Percentiles rank a stretch among this genome's conserved stretches.
phyloP scores from a whole-genome alignment of 768 basidiomycete genomes.

The Tricholoma furcatifolium region DNA sequence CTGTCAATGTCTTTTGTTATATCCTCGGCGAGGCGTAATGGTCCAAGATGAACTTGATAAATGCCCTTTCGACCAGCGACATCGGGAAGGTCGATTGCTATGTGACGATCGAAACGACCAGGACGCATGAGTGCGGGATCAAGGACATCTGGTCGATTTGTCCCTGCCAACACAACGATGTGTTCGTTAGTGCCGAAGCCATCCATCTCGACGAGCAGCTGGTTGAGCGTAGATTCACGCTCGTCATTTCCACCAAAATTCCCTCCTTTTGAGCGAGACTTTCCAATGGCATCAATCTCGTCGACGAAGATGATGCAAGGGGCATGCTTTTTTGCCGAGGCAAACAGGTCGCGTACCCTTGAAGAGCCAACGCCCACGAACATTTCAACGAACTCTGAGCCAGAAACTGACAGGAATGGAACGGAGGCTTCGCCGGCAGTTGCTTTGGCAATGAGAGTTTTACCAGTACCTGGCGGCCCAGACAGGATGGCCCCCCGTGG shows the following conservation, averaged over 20 bases:
- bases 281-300: constrained; percentile 99
- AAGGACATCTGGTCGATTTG: constrained; percentile 95
- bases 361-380: constrained; percentile 99
- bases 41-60: constrained; percentile 87
- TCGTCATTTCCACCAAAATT: constrained; percentile 87
- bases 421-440: constrained; percentile 98
- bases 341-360: constrained; percentile 95
- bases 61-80: constrained; percentile 93
- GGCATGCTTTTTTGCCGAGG: constrained; percentile 95
- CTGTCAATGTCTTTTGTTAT: constrained; percentile 48
- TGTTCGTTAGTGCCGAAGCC: constrained; percentile 98
- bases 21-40: constrained; percentile 64
- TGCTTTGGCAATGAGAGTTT: constrained; percentile 96
- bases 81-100: constrained; percentile 92
- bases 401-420: constrained; percentile 97
- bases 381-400: constrained; percentile 99
- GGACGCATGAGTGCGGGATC: constrained; percentile 96
- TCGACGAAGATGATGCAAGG: constrained; percentile 99
- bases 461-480: constrained; percentile 96
- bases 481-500: constrained; percentile 94
- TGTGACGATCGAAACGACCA: constrained; percentile 96
- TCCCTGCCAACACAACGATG: constrained; percentile 94
- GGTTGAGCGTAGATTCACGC: constrained; percentile 95
- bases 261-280: constrained; percentile 83
- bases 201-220: constrained; percentile 98